phyloP scores from a whole-genome alignment of 257 asterid species.

The Ballota nigra region DNA sequence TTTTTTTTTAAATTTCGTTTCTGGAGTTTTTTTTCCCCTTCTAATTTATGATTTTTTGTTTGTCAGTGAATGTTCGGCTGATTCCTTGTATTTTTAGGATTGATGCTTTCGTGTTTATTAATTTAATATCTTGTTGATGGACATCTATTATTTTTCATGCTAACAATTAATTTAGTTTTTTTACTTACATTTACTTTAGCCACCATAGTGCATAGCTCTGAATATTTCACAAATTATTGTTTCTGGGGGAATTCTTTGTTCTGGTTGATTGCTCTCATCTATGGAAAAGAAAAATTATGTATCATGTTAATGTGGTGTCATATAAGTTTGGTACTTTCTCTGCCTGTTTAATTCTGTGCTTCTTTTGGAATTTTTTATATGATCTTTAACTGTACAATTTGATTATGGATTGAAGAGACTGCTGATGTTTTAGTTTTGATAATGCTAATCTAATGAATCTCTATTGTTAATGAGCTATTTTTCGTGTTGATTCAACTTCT shows the following conservation, averaged over 20 bases:
- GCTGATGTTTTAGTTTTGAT: conserved; percentile 9
- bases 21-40: not conserved
- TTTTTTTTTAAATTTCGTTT: no score
- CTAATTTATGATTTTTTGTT: not conserved
- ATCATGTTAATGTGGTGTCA: not conserved
- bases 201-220: not conserved
- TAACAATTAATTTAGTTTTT: not conserved
- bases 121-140: not conserved
- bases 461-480: not conserved
- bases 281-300: not conserved
- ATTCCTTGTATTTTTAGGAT: not conserved
- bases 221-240: not conserved
- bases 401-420: not conserved
- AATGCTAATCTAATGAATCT: not conserved
- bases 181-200: not conserved
- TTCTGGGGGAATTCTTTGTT: not conserved
- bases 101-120: not conserved
- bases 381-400: not conserved
- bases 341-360: not conserved
- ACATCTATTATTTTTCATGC: not conserved
- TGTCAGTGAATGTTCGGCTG: not conserved
- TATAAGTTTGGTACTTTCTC: not conserved
- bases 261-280: conserved; percentile 9
- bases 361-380: conserved; percentile 4
- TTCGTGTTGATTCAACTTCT: not conserved